Conservation (phyloP, 768 basidiomycete genomes). For the Pleurotus djamor region DNA sequence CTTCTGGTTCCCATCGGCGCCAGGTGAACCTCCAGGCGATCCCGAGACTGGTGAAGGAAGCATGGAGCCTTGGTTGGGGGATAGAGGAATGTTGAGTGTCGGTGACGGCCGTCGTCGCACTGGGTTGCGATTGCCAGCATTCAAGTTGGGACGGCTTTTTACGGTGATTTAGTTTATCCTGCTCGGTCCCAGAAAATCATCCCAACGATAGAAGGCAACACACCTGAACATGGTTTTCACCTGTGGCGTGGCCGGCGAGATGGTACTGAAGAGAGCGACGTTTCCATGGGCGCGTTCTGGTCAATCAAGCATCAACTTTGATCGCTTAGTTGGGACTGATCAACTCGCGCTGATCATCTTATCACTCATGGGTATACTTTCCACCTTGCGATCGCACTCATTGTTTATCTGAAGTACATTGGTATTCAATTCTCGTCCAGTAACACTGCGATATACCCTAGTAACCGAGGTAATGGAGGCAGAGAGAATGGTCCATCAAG, state of each 20-base stretch:
- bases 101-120: conserved; percentile 22
- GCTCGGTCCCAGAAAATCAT: neutral
- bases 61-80: conserved; percentile 21
- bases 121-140: conserved; percentile 12
- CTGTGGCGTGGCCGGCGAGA: neutral
- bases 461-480: neutral
- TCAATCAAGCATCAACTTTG: neutral
- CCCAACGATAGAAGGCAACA: neutral
- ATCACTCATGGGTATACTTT: neutral
- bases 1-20: conserved; percentile 32
- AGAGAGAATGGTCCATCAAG: neutral
- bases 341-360: neutral
- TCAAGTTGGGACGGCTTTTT: neutral
- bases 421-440: neutral
- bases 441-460: neutral
- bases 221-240: neutral
- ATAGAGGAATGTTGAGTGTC: conserved; percentile 34
- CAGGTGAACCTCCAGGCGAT: conserved; percentile 27
- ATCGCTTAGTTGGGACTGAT: neutral
- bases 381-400: too few species aligned
- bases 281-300: too few species aligned
- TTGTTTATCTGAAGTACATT: too few species aligned
- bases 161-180: too few species aligned
- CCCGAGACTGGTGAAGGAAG: conserved; percentile 35
- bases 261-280: neutral